Conservation (phyloP, 202 grass and related monocot genomes). For the Carex sylvatica region DNA sequence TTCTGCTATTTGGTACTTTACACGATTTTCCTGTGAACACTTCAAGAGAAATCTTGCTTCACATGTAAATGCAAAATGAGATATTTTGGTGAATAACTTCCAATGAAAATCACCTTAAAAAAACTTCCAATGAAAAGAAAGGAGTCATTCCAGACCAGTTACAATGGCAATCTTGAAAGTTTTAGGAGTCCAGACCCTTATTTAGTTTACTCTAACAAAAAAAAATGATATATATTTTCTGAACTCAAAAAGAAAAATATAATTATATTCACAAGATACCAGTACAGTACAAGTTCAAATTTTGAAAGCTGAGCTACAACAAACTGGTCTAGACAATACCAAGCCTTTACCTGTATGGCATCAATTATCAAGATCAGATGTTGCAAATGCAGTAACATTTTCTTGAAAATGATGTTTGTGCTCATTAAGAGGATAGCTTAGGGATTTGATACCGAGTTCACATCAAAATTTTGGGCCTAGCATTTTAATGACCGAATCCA, state of each 20-base stretch:
- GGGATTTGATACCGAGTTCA: neutral
- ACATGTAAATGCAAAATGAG: neutral
- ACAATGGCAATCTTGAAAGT: neutral
- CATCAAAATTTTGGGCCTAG: slow-evolving; percentile 6
- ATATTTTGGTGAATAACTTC: neutral
- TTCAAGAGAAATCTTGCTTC: neutral
- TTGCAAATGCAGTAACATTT: neutral
- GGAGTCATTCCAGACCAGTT: neutral
- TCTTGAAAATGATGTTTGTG: neutral
- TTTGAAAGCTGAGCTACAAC: neutral
- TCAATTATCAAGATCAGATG: neutral
- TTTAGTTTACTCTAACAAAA: neutral
- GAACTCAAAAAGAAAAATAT: neutral
- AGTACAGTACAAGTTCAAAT: neutral
- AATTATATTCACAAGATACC: neutral
- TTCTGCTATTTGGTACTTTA: neutral
- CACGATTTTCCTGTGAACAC: neutral
- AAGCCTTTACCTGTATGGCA: neutral
- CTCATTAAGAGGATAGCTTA: neutral
- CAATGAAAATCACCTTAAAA: neutral
- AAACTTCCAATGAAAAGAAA: neutral
- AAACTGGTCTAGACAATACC: neutral
- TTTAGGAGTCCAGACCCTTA: neutral
- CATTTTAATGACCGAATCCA: neutral
- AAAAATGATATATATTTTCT: neutral